Percentiles rank a stretch among this genome's conserved stretches.
Evolutionary conservation across 2,329 filamentous ascomycete species (phyloP).

Genomic region (Fusarium sp.): DNA sequence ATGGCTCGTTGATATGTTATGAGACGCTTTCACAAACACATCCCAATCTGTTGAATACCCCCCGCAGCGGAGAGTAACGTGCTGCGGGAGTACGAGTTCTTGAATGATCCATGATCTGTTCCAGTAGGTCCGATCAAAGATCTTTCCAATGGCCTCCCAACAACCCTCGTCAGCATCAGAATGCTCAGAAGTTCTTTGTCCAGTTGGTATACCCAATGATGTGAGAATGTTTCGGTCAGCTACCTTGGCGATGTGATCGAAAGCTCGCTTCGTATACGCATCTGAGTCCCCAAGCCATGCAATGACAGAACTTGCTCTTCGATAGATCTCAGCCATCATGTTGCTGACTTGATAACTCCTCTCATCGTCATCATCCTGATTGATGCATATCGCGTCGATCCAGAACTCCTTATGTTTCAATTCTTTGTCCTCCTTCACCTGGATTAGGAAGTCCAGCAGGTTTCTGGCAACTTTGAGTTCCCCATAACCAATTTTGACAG

Average conservation of each 20-base stretch:
- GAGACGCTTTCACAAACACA: not conserved
- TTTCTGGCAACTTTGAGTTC: not conserved
- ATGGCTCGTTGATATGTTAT: not conserved
- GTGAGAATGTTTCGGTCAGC: not conserved
- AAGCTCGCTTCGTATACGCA: not conserved
- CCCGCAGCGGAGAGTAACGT: not conserved
- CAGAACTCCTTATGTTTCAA: not conserved
- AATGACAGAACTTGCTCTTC: not conserved
- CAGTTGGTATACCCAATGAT: not conserved
- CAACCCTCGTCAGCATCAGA: fast-evolving
- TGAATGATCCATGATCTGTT: not conserved
- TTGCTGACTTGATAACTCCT: not conserved
- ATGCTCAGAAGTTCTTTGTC: fast-evolving
- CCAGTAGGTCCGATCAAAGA: not conserved
- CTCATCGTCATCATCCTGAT: not conserved
- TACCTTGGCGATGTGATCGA: not conserved
- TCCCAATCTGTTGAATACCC: not conserved
- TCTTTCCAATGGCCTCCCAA: not conserved
- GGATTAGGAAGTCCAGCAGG: not conserved
- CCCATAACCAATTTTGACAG: not conserved
- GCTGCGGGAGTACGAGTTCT: not conserved
- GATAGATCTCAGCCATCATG: not conserved
- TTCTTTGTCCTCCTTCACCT: not conserved
- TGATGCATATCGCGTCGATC: not conserved
- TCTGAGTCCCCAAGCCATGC: not conserved